These are phyloP conservation scores for Paraphoma sp. DNA, from an alignment of 2,329 filamentous ascomycete genomes.

Conservation along the genomic window DNA sequence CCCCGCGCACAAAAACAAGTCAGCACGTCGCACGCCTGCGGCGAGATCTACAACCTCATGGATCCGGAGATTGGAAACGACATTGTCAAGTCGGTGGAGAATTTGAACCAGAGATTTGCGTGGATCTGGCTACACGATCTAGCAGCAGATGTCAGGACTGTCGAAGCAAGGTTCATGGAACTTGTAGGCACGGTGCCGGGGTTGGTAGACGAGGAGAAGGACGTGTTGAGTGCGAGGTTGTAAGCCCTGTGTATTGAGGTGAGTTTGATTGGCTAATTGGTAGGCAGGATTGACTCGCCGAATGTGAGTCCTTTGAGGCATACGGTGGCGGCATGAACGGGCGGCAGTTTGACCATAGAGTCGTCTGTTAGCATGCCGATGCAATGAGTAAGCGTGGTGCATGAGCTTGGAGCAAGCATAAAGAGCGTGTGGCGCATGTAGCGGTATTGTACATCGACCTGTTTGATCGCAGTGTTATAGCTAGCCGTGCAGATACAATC, in stretches of 20 bases:
- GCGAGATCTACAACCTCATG: constrained; percentile 21
- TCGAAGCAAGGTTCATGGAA: constrained; percentile 2
- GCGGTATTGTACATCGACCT: too few species aligned
- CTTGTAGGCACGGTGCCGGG: not conserved
- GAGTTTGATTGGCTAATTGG: not conserved
- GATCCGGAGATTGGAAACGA: constrained; percentile 8
- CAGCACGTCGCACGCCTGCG: constrained; percentile 16
- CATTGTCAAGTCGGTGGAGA: constrained; percentile 16
- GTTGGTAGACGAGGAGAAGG: not conserved
- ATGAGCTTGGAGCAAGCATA: too few species aligned
- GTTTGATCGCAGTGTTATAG: too few species aligned
- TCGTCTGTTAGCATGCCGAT: too few species aligned
- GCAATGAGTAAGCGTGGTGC: too few species aligned
- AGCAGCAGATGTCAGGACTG: constrained; percentile 14
- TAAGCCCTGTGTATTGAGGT: not conserved
- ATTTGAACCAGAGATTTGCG: constrained; percentile 20
- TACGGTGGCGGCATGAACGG: not conserved
- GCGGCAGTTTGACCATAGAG: too few species aligned
- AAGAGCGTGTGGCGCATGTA: too few species aligned
- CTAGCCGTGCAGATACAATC: too few species aligned
- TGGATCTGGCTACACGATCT: constrained; percentile 33
- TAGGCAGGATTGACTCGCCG: not conserved
- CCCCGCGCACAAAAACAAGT: constrained; percentile 34
- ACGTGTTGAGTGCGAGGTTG: constrained; percentile 4
- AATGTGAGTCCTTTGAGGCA: not conserved